Base-by-base conservation (phyloP, 208 protist genomes). In the Willaertia magna region DNA sequence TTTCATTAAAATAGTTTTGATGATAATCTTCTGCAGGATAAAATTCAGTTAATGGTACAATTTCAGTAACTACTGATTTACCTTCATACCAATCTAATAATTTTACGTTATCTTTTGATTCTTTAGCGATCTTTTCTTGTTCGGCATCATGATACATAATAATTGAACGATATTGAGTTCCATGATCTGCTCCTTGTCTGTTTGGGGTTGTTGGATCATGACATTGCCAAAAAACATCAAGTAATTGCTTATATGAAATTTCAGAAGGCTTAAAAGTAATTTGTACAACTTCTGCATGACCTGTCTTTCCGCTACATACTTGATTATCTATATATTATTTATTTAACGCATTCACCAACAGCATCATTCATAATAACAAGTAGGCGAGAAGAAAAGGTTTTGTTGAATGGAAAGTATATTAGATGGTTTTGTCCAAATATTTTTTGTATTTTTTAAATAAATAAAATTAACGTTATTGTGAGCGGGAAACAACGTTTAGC, bases 151-250 rank as follows among this genome's bases (percentile, higher is more conserved):
- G 89, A 86, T 95, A 97, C 87, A 96, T 97, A 79, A 97, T 94
- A 59, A 92, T 92, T 79, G 92, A 95, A 52, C 96, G 9, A 44
- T 44, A 76, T 76, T 44, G 39, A 76, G 39, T 44, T 2, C n/a
- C 39, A 44, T 20, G 2, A 44, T 76, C 39, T 44, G 20, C 4
- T 39, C n/a, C n/a, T 86, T 98, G 96, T 26, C 93, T 88, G 89
- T 97, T 97, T 34, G 90, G 55, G 22, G 91, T 94, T 9, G 96
- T 98, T 40, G 96, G 95, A 89, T 99, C 96, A 89, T 98, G 96
- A 84, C 94, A 95, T 79, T 91, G 89, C 86, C 96, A 98, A 86
- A 99, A 98, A 87, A 94, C 93, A 34, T 93, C 88, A 1, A 98
- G 83, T n/a, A 98, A 87, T 11, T 95, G 88, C 22, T 90, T 86